Conservation (phyloP, 2,329 filamentous ascomycete genomes). For the Cladosporium sp. region DNA sequence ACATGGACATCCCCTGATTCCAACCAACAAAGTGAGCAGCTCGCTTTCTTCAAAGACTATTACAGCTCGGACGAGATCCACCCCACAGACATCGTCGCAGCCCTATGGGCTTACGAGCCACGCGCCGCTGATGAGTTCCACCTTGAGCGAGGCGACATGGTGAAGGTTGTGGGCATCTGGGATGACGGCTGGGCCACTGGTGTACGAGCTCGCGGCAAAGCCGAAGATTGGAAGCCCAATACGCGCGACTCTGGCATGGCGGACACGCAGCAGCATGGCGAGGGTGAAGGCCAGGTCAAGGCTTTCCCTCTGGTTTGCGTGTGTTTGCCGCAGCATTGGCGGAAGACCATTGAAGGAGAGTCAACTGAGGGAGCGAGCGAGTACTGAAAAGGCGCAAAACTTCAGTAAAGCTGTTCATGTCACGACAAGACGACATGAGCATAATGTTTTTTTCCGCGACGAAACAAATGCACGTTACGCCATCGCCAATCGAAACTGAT, state of each 20-base stretch:
- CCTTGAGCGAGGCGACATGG: slow-evolving; percentile 92
- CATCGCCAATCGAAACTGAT: no score
- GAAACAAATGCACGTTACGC: no score
- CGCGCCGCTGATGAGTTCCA: slow-evolving; percentile 90
- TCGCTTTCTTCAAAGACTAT: slow-evolving; percentile 97
- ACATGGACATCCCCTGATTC: slow-evolving; percentile 77
- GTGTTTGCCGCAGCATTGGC: slow-evolving; percentile 92
- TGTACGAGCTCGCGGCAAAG: slow-evolving; percentile 72
- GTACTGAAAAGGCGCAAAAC: neutral
- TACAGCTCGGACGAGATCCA: slow-evolving; percentile 97
- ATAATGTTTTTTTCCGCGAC: no score
- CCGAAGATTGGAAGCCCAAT: slow-evolving; percentile 78
- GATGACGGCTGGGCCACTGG: slow-evolving; percentile 98
- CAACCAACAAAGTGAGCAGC: slow-evolving; percentile 81
- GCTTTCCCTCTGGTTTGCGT: slow-evolving; percentile 96
- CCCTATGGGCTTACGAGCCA: slow-evolving; percentile 95
- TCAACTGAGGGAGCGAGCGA: slow-evolving; percentile 27
- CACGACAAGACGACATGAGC: no score
- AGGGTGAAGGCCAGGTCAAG: slow-evolving; percentile 73
- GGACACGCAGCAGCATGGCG: slow-evolving; percentile 39
- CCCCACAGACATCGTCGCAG: slow-evolving; percentile 81
- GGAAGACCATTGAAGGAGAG: slow-evolving; percentile 92
- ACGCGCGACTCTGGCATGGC: slow-evolving; percentile 89
- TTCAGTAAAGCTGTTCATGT: neutral
- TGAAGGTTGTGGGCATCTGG: slow-evolving; percentile 98